Evolutionary conservation across 192 early-diverging fungal species (phyloP), one percentile per base, ranked within the genome.

Genomic region (Coemansia reversa): DNA sequence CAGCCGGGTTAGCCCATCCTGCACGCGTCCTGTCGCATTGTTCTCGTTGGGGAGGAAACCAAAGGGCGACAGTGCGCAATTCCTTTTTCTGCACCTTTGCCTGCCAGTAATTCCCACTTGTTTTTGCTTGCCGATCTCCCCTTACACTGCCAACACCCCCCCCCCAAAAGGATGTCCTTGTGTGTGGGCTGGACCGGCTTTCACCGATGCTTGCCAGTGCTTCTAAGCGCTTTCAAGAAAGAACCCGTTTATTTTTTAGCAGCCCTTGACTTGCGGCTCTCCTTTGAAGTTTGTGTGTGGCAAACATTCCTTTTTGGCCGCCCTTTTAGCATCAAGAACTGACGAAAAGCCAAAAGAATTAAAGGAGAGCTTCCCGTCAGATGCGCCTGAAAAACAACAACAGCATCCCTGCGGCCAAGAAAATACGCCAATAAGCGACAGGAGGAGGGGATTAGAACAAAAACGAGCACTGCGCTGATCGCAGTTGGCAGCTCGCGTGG

Each of bases 41-140:
- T 65, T 32, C 63, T 56, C 47, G 63, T 57, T 57, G 63, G 63
- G 63, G 45, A n/a, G 42, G 63, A 29, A 11, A 45, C 29, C 25
- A 18, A 65, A 47, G 39, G 32, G 32, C 33, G 30, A 50, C 60
- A 53, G 23, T 27, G 18, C 20, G n/a, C 33, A 35, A 7, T 35
- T 35, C 33, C 33, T 35, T 35, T 35, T 35, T 7, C 33, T 35
- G 33, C 33, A 5, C 33, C 33, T 35, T 35, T 45, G 35, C 14
- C 25, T 59, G 35, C 33, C 8, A 33, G 47, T 59, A 33, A 33
- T 59, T 59, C 30, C 25, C 47, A 18, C 42, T 32, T 22, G 22
- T 53, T 53, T 53, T 53, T 25, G 22, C 27, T 53, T 22, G 51
- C 51, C 11, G 22, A 25, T 53, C 23, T 53, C 27, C 18, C 32